A percentile compares a stretch with the other conserved stretches of the same genome.
Evolutionary conservation across 495 filamentous ascomycete species (phyloP).

Genomic region (Bacidia gigantensis): DNA sequence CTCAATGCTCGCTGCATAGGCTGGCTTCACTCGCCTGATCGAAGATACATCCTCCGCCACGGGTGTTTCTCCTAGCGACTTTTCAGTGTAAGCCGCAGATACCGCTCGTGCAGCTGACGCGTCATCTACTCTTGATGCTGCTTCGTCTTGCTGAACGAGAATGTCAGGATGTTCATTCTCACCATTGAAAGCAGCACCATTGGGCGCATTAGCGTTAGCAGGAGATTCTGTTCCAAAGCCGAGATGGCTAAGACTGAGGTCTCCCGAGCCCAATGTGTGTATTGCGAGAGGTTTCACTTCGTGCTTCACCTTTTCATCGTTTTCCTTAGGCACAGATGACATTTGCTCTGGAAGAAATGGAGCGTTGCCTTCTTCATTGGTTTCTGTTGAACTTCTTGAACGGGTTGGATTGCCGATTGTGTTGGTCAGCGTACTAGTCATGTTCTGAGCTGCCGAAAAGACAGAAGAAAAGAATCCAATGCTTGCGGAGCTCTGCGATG

Average conservation of each 20-base stretch:
- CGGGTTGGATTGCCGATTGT: conserved; percentile 46
- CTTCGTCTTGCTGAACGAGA: conserved; percentile 36
- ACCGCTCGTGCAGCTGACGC: conserved; percentile 44
- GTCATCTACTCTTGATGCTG: conserved; percentile 42
- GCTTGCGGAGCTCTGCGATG: conserved; percentile 27
- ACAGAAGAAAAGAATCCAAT: conserved; percentile 85
- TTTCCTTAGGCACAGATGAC: conserved; percentile 22
- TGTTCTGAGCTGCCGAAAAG: conserved; percentile 86
- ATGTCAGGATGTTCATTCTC: conserved; percentile 21
- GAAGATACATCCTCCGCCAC: conserved; percentile 23
- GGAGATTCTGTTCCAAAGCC: conserved; percentile 43
- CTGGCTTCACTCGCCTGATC: conserved; percentile 23
- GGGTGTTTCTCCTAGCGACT: conserved; percentile 24
- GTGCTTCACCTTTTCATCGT: conserved; percentile 15
- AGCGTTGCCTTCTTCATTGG: conserved; percentile 18
- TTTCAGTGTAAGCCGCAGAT: conserved; percentile 45
- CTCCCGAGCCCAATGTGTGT: conserved; percentile 78
- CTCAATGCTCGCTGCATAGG: conserved; percentile 23
- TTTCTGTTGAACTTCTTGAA: conserved; percentile 24
- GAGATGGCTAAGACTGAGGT: conserved; percentile 74
- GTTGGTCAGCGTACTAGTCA: conserved; percentile 72
- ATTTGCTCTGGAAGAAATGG: conserved; percentile 4
- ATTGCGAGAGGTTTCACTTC: conserved; percentile 60
- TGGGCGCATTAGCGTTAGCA: conserved; percentile 25
- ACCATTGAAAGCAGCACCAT: conserved; percentile 30